Evolutionary conservation across 768 basidiomycete species (phyloP), one percentile per base, ranked within the genome.

Genomic region (Agrocybe praecox): DNA sequence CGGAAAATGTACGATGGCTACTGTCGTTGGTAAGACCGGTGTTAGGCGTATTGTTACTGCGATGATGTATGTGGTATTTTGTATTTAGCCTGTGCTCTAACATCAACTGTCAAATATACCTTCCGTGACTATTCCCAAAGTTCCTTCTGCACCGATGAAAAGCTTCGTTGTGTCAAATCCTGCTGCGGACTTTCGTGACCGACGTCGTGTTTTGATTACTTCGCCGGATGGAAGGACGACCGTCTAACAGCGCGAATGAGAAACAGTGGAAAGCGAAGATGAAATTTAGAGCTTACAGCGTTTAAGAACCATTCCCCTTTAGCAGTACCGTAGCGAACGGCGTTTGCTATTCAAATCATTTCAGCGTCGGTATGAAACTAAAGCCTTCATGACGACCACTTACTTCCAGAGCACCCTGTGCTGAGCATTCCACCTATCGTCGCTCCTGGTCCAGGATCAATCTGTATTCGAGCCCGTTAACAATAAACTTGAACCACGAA

Each of bases 291-390:
- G 58, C 67, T 26, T 66, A 91, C 92, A 22, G 83, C 83, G 62
- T 94, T 95, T 42, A 96, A 74, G 65, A 96, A 92, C 94, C 93
- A 95, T 72, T 95, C 93, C 0, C 79, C 90, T 67, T 89, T 92
- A 0, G 92, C 93, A 7, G 93, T 96, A 6, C 92, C 94, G 66
- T 94, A 96, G 26, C 92, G 75, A 2, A 92, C 91, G 2, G 90
- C 89, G 62, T 91, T 92, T 0, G 90, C 90, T 53, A 40, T 6
- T 14, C 18, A 21, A n/a, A 32, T 18, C 26, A 22, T 4, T n/a
- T 29, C 4, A 9, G 9, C 19, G 2, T 84, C 34, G 1, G 33
- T 12, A 33, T 33, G 10, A 3, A 44, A 11, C 14, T 26, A 6
- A 19, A 29, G 2, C 36, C 36, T 24, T 10, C 47, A 36, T 26